A percentile compares a stretch with the other conserved stretches of the same genome.
These are phyloP conservation scores for Colletotrichum gloeosporioides DNA, from an alignment of 2,329 filamentous ascomycete species.

Conservation along the genomic window DNA sequence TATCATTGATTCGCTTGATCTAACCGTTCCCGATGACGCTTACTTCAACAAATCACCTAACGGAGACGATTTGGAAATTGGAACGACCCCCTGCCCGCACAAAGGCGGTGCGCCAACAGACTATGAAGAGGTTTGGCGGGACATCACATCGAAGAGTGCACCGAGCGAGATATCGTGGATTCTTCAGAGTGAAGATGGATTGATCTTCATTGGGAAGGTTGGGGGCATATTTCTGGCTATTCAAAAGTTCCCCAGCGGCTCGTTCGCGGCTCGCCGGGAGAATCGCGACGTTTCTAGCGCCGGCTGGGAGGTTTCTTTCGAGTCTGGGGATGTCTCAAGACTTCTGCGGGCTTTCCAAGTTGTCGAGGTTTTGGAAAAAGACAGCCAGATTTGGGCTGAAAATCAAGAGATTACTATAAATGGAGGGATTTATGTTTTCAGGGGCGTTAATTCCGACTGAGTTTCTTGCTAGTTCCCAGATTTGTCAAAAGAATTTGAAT, in stretches of 20 bases:
- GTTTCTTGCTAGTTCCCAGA: not conserved
- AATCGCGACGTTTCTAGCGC: not conserved
- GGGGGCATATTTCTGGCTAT: not conserved
- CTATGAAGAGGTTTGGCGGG: not conserved
- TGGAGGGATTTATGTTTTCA: not conserved
- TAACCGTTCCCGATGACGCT: not conserved
- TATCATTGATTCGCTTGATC: not conserved
- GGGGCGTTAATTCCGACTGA: not conserved
- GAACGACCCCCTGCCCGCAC: not conserved
- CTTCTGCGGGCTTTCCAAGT: not conserved
- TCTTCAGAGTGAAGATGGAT: not conserved
- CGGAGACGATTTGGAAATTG: not conserved
- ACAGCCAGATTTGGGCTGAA: not conserved
- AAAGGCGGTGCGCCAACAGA: not conserved
- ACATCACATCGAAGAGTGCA: not conserved
- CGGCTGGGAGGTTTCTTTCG: not conserved
- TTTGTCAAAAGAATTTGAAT: rapidly evolving
- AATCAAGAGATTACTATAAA: not conserved
- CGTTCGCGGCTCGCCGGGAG: not conserved
- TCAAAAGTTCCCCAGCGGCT: not conserved
- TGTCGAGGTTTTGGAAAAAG: not conserved
- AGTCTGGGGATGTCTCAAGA: not conserved
- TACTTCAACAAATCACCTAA: not conserved
- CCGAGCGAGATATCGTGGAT: not conserved
- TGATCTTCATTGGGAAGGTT: not conserved